Evolutionary conservation across 768 basidiomycete genomes (phyloP).

Genomic region (Macrolepiota dolichaula): DNA sequence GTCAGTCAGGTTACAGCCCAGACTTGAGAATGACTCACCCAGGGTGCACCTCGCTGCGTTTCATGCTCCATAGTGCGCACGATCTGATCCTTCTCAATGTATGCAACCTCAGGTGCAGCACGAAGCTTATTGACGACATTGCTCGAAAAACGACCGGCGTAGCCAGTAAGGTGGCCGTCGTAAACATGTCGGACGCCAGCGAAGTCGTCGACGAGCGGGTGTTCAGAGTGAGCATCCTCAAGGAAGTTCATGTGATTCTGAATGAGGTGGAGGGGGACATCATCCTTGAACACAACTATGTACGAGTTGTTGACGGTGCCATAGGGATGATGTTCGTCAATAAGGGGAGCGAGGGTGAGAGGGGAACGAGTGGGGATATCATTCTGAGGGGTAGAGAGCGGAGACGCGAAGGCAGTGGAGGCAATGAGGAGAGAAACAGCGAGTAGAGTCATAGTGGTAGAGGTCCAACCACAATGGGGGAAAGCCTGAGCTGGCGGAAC

Average conservation of each 20-base stretch:
- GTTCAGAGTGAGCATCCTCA: slow-evolving; percentile 53
- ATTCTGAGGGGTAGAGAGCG: slow-evolving; percentile 46
- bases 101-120: slow-evolving; percentile 83
- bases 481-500: slow-evolving; percentile 6
- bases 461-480: slow-evolving; percentile 17
- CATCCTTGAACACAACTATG: slow-evolving; percentile 85
- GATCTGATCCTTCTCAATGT: slow-evolving; percentile 91
- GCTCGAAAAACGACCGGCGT: slow-evolving; percentile 76
- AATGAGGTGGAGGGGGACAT: slow-evolving; percentile 50
- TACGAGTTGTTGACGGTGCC: slow-evolving; percentile 88
- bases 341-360: slow-evolving; percentile 57
- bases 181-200: slow-evolving; percentile 76
- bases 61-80: slow-evolving; percentile 63
- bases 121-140: slow-evolving; percentile 73
- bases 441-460: slow-evolving; percentile 42
- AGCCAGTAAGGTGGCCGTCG: slow-evolving; percentile 68
- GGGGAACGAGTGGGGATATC: slow-evolving; percentile 34
- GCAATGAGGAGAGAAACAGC: slow-evolving; percentile 38
- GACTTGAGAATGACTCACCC: slow-evolving; percentile 50
- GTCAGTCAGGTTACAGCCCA: slow-evolving; percentile 9
- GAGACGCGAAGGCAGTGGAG: slow-evolving; percentile 36
- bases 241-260: slow-evolving; percentile 81
- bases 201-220: slow-evolving; percentile 45
- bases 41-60: slow-evolving; percentile 72
- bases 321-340: slow-evolving; percentile 58